Evolutionary conservation across 192 early-diverging fungal genomes (phyloP).

Genomic region (Coemansia sp.): DNA sequence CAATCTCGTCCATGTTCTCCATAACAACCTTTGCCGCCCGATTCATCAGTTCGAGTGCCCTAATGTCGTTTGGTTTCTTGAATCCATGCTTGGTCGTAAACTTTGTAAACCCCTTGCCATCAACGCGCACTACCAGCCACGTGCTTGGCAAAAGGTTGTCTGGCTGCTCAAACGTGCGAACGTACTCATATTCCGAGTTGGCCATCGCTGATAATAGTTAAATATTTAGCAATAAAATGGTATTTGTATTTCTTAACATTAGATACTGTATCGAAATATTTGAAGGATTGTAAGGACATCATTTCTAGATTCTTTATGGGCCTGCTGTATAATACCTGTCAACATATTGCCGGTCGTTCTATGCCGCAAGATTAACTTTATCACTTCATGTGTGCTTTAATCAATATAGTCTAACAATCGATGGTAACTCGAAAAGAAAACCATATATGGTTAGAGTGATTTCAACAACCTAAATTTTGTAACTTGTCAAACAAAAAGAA

Average conservation of each 20-base stretch:
- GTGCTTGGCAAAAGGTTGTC: slow-evolving; percentile 78
- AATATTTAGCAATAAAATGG: not conserved
- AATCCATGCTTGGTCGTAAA: slow-evolving; percentile 79
- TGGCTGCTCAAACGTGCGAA: slow-evolving; percentile 81
- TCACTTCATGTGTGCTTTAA: too few relatives aligned
- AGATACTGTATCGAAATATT: not conserved
- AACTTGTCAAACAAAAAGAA: too few relatives aligned
- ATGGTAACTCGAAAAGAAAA: not conserved
- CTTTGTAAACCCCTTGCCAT: slow-evolving; percentile 87
- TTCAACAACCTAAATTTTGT: too few relatives aligned
- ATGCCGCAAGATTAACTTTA: too few relatives aligned
- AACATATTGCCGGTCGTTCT: too few relatives aligned
- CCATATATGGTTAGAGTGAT: too few relatives aligned
- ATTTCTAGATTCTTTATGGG: too few relatives aligned
- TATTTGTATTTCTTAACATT: not conserved
- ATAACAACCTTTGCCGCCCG: slow-evolving; percentile 75
- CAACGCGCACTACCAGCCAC: slow-evolving; percentile 88
- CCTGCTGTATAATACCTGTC: too few relatives aligned
- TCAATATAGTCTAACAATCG: too few relatives aligned
- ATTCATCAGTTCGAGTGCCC: slow-evolving; percentile 81
- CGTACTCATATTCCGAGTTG: slow-evolving; percentile 92
- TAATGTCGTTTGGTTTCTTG: slow-evolving; percentile 74
- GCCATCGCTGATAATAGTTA: slow-evolving; percentile 59
- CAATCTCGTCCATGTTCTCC: slow-evolving; percentile 73
- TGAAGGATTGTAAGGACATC: too few relatives aligned